Evolutionary conservation across 768 basidiomycete species (phyloP).

Genomic region (Coprinopsis marcescibilis): DNA sequence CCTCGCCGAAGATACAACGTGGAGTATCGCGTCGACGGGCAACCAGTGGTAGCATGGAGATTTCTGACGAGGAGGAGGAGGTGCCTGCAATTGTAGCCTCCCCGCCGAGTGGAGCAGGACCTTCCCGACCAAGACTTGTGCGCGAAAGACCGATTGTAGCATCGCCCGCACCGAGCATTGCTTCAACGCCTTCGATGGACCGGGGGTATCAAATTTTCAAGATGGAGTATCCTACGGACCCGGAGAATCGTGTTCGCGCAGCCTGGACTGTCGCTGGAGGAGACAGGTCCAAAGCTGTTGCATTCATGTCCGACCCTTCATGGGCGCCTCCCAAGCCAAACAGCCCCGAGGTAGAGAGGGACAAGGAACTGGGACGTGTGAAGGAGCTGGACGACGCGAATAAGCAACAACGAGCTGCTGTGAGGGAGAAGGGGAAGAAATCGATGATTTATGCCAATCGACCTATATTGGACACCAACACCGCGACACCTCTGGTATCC

Average conservation of each 20-base stretch:
- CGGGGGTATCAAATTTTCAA: slow-evolving; percentile 52
- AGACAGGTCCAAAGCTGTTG: slow-evolving; percentile 56
- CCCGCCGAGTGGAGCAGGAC: slow-evolving; percentile 33
- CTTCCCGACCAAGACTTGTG: slow-evolving; percentile 50
- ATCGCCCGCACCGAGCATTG: slow-evolving; percentile 23
- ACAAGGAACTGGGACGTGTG: slow-evolving; percentile 55
- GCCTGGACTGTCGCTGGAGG: slow-evolving; percentile 63
- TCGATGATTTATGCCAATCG: slow-evolving; percentile 80
- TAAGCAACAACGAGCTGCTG: slow-evolving; percentile 57
- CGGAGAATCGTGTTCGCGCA: slow-evolving; percentile 42
- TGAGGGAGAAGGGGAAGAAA: slow-evolving; percentile 71
- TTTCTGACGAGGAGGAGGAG: slow-evolving; percentile 69
- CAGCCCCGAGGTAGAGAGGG: slow-evolving; percentile 19
- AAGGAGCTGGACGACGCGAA: slow-evolving; percentile 70
- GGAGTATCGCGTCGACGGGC: slow-evolving; percentile 42
- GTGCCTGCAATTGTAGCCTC: slow-evolving; percentile 48
- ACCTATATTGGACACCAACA: slow-evolving; percentile 39
- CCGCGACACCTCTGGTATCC: slow-evolving; percentile 13
- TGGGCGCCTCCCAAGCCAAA: slow-evolving; percentile 40
- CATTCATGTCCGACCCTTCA: slow-evolving; percentile 47
- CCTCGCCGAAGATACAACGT: slow-evolving; percentile 56
- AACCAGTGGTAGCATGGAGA: slow-evolving; percentile 25
- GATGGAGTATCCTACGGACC: slow-evolving; percentile 52
- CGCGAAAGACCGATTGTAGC: slow-evolving; percentile 36
- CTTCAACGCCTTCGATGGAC: slow-evolving; percentile 28